Evolutionary conservation across 2,329 filamentous ascomycete species (phyloP).

Genomic region (Hypoxylon sp.): DNA sequence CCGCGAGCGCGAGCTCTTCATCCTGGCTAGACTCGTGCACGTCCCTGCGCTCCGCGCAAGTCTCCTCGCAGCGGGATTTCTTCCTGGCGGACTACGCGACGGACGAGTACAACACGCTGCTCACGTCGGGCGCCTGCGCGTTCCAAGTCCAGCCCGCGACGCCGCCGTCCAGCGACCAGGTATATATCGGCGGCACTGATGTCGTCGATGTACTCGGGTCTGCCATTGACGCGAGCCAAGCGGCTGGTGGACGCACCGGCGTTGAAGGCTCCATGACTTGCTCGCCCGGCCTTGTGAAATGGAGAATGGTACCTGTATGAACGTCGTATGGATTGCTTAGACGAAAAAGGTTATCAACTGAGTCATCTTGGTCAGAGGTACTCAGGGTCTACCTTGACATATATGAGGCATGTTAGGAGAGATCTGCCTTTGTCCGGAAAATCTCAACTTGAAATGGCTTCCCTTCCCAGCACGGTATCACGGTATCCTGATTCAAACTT

Average conservation of each 20-base stretch:
- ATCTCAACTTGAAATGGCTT: not conserved
- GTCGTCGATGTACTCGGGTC: slow-evolving; percentile 35
- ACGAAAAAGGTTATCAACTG: not conserved
- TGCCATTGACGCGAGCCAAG: slow-evolving; percentile 24
- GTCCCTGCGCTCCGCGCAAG: slow-evolving; percentile 16
- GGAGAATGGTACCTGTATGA: slow-evolving; percentile 42
- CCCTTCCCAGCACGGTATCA: not conserved
- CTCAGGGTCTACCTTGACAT: no score
- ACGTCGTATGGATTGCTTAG: not conserved
- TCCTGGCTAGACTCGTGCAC: slow-evolving; percentile 30
- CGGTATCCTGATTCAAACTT: not conserved
- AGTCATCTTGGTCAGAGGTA: no score
- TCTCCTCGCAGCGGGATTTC: slow-evolving; percentile 33
- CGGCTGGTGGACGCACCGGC: slow-evolving; percentile 17
- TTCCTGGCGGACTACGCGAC: slow-evolving; percentile 40
- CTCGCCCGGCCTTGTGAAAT: slow-evolving; percentile 36
- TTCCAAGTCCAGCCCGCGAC: slow-evolving; percentile 40
- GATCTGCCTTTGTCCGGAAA: not conserved
- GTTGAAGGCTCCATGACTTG: slow-evolving; percentile 42
- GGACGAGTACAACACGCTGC: slow-evolving; percentile 38
- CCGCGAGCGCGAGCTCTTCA: slow-evolving; percentile 9
- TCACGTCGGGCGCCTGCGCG: slow-evolving; percentile 27
- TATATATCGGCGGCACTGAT: slow-evolving; percentile 43
- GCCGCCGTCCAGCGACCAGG: slow-evolving; percentile 39
- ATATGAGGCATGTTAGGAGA: not conserved